Evolutionary conservation across 352 stramenopile genomes (phyloP).

Genomic region (Phytopythium litorale): DNA sequence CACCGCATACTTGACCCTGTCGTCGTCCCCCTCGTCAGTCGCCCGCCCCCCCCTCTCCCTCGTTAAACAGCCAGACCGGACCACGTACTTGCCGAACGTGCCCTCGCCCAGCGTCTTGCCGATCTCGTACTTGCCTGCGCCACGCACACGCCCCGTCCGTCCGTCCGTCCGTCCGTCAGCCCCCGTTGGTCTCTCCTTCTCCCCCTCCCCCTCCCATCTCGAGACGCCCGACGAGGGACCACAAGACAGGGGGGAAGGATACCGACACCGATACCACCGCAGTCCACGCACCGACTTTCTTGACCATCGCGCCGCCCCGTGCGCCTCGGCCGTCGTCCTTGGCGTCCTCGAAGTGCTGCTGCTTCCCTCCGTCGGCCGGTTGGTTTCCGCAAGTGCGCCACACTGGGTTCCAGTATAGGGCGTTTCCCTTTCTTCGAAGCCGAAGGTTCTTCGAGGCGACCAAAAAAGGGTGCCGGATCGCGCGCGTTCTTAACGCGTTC

Average conservation of each 20-base stretch:
- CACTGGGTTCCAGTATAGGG: too few species aligned
- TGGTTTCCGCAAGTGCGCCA: constrained; percentile 1
- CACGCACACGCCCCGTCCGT: neutral
- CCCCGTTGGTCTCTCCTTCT: neutral
- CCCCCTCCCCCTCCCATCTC: neutral
- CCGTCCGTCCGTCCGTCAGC: neutral
- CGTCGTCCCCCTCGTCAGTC: constrained; percentile 1
- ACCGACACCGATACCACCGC: neutral
- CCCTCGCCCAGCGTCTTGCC: constrained; percentile 95
- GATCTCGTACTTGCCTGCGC: constrained; percentile 96
- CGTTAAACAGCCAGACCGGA: neutral
- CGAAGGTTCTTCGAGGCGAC: too few species aligned
- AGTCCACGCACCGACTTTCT: constrained; percentile 47
- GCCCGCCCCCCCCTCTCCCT: neutral
- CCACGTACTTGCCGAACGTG: constrained; percentile 94
- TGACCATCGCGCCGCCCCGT: constrained; percentile 27
- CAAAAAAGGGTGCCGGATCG: too few species aligned
- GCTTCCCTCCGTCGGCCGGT: neutral
- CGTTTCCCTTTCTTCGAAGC: too few species aligned
- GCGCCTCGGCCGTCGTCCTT: neutral
- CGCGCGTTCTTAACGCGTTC: too few species aligned
- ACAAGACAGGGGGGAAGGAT: neutral
- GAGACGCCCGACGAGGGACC: neutral
- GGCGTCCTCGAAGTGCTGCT: neutral
- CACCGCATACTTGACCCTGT: constrained; percentile 92